These are phyloP conservation scores for Phytopythium chamaehyphon DNA, from an alignment of 352 stramenopile species.

Conservation along the genomic window DNA sequence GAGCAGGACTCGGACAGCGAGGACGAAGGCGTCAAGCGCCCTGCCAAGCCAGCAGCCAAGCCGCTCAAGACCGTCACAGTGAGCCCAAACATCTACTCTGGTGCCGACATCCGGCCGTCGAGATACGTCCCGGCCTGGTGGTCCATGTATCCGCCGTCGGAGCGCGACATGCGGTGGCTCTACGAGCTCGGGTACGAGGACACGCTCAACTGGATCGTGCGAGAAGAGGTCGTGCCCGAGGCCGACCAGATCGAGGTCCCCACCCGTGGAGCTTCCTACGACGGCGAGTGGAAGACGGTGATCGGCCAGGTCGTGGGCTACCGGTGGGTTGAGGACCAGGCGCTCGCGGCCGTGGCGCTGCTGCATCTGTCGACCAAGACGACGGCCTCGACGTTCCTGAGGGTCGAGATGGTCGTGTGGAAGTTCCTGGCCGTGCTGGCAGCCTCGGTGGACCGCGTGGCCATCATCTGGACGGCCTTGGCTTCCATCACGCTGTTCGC, in stretches of 20 bases:
- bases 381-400: constrained; percentile 12
- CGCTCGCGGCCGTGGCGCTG: constrained; percentile 8
- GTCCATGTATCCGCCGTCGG: constrained; percentile 48
- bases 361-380: constrained; percentile 15
- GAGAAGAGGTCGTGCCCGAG: constrained; percentile 10
- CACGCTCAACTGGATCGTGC: constrained; percentile 26
- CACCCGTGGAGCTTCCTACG: constrained; percentile 19
- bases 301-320: constrained; percentile 24
- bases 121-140: constrained; percentile 60
- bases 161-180: constrained; percentile 50
- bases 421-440: constrained; percentile 12
- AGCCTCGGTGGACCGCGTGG: constrained; percentile 12
- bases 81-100: constrained; percentile 24
- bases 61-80: constrained; percentile 22
- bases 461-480: constrained; percentile 14
- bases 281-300: constrained; percentile 22
- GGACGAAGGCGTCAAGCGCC: too few species aligned
- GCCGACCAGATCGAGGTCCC: constrained; percentile 16
- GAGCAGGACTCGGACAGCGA: too few species aligned
- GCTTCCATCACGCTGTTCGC: constrained; percentile 3
- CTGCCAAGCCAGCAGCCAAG: too few species aligned
- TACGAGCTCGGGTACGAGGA: constrained; percentile 50
- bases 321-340: constrained; percentile 17
- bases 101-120: constrained; percentile 56
- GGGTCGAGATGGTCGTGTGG: constrained; percentile 17